Percentiles rank a stretch among this genome's conserved stretches.
These are phyloP conservation scores for Ophiognomonia clavigignenti-juglandacearum DNA, from an alignment of 2,329 filamentous ascomycete species.

Conservation along the genomic window DNA sequence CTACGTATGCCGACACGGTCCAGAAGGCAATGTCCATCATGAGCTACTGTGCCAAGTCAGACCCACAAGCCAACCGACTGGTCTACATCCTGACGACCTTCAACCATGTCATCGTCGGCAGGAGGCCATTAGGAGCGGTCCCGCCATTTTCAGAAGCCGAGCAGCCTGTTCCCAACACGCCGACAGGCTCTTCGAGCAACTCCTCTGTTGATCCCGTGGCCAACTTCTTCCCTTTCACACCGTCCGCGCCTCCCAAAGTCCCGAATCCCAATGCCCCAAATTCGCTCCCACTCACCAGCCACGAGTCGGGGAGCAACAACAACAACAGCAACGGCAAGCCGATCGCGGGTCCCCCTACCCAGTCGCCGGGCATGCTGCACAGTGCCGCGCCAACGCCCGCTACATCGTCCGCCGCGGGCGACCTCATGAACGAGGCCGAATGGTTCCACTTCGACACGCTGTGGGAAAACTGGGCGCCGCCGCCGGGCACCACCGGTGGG, in stretches of 20 bases:
- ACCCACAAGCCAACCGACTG: slow-evolving; percentile 45
- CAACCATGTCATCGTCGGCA: slow-evolving; percentile 16
- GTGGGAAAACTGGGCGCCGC: slow-evolving; percentile 14
- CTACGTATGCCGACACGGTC: slow-evolving; percentile 31
- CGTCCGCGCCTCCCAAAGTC: neutral
- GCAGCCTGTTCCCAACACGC: slow-evolving; percentile 12
- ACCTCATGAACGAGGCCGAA: slow-evolving; percentile 9
- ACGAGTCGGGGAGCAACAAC: too few species aligned
- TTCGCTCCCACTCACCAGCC: neutral
- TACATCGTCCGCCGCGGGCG: slow-evolving; percentile 5
- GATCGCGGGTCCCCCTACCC: neutral
- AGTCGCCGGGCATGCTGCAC: slow-evolving; percentile 5
- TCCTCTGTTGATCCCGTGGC: slow-evolving; percentile 12
- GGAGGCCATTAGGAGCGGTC: neutral
- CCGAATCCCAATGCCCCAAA: neutral
- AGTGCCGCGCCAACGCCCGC: slow-evolving; percentile 8
- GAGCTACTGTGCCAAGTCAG: slow-evolving; percentile 40
- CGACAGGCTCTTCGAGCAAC: slow-evolving; percentile 3
- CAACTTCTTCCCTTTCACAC: slow-evolving; percentile 11
- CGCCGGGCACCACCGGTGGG: too few species aligned
- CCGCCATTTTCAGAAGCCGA: slow-evolving; percentile 1
- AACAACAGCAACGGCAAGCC: too few species aligned
- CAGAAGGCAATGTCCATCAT: slow-evolving; percentile 42
- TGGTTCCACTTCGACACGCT: slow-evolving; percentile 16
- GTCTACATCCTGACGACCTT: slow-evolving; percentile 47